phyloP scores from a whole-genome alignment of 257 asterid genomes.

The Ballota nigra region DNA sequence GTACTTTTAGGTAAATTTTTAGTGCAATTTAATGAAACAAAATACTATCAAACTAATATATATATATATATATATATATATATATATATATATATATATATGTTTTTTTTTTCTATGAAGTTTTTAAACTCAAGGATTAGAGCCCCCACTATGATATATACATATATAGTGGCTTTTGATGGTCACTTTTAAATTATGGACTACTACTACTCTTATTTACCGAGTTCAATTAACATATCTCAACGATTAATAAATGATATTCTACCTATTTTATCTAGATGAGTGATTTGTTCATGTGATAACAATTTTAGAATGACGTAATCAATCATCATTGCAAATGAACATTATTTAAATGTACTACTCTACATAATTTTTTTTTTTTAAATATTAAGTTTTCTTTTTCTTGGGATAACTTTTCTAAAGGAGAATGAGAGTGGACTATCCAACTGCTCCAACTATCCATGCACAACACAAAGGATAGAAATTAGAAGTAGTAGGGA shows the following conservation, averaged over 20 bases:
- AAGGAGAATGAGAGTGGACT: conserved; percentile 8
- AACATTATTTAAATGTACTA: background rate
- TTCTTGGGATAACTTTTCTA: background rate
- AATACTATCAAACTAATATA: too few relatives aligned
- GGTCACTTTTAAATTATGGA: too few relatives aligned
- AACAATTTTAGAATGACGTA: background rate
- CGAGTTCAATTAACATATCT: too few relatives aligned
- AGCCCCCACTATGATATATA: too few relatives aligned
- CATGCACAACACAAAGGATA: conserved; percentile 10
- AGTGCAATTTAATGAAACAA: too few relatives aligned
- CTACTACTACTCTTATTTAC: too few relatives aligned
- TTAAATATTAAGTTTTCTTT: background rate
- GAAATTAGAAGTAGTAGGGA: conserved; percentile 6
- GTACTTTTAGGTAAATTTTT: too few relatives aligned
- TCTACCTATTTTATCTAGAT: background rate
- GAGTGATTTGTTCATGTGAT: background rate
- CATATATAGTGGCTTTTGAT: too few relatives aligned
- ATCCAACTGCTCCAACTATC: conserved; percentile 33
- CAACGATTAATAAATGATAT: background rate
- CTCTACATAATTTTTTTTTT: background rate
- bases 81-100: too few relatives aligned
- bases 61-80: too few relatives aligned
- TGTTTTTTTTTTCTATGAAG: too few relatives aligned
- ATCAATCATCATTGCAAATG: background rate
- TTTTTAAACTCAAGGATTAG: too few relatives aligned